Conservation (phyloP, 352 stramenopile species). For the Phytophthora colocasiae region DNA sequence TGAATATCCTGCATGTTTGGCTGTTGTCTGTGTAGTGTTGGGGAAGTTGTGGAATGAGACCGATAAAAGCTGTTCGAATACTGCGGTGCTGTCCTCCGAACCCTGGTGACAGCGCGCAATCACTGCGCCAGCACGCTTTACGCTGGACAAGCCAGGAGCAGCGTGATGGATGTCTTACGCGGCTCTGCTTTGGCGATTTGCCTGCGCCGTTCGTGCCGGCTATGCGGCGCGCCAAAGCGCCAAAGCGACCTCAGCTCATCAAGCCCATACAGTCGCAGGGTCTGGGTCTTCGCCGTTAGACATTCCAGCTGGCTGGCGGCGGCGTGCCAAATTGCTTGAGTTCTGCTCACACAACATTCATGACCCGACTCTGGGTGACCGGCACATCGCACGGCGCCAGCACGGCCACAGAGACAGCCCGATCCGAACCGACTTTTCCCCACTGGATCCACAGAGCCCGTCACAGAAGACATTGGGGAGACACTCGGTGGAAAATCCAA, state of each 20-base stretch:
- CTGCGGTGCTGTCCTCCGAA: constrained; percentile 20
- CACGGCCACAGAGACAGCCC: constrained; percentile 12
- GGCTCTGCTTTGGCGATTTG: constrained; percentile 30
- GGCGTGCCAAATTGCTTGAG: constrained; percentile 9
- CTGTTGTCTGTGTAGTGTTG: constrained; percentile 11
- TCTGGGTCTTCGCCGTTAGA: constrained; percentile 14
- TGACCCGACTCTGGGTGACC: constrained; percentile 16
- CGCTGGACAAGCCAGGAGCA: constrained; percentile 29
- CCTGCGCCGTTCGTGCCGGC: constrained; percentile 10
- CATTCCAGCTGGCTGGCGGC: constrained; percentile 21
- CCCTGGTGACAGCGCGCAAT: constrained; percentile 20
- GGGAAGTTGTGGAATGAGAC: constrained; percentile 35
- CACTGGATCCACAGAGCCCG: constrained; percentile 5
- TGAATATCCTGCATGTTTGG: constrained; percentile 29
- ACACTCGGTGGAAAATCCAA: constrained; percentile 37
- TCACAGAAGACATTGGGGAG: constrained; percentile 12
- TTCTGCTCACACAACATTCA: constrained; percentile 29
- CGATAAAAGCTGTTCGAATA: constrained; percentile 28
- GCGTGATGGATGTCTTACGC: constrained; percentile 46
- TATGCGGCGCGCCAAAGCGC: constrained; percentile 12
- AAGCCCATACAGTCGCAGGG: constrained; percentile 11
- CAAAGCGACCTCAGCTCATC: constrained; percentile 35
- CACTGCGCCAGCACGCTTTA: constrained; percentile 14
- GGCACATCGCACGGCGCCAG: constrained; percentile 19
- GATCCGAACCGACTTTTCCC: constrained; percentile 8